Conservation (phyloP, 495 filamentous ascomycete species). For the Neurospora sp. region DNA sequence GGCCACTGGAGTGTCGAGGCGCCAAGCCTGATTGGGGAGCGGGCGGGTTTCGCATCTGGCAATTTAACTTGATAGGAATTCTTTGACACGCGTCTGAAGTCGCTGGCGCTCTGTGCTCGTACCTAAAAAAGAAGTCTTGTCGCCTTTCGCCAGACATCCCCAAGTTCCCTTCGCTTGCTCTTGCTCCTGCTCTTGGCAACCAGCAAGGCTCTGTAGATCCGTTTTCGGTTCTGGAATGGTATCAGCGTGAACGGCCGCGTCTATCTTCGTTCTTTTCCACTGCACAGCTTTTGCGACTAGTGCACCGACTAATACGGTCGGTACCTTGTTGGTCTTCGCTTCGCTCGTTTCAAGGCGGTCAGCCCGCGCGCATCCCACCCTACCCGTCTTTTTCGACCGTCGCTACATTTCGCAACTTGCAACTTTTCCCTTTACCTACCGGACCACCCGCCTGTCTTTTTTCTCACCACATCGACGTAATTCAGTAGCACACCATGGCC, state of each 20-base stretch:
- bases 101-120: background rate
- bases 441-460: background rate
- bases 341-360: constrained; percentile 3
- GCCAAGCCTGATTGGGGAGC: constrained; percentile 11
- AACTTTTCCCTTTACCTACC: background rate
- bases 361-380: background rate
- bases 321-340: constrained; percentile 5
- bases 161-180: background rate
- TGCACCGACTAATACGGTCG: background rate
- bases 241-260: constrained; percentile 1
- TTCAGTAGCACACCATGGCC: constrained; percentile 27
- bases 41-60: constrained; percentile 13
- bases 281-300: background rate
- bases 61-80: constrained; percentile 24
- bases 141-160: background rate
- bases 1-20: background rate
- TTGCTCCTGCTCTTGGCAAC: background rate
- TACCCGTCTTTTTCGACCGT: background rate
- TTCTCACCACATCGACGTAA: constrained; percentile 16
- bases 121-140: background rate
- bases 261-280: constrained; percentile 1
- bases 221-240: background rate
- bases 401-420: constrained; percentile 4
- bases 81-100: constrained; percentile 18
- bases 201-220: background rate